Evolutionary conservation across 441 rosid species (phyloP).

Genomic region (Corymbia citriodora): DNA sequence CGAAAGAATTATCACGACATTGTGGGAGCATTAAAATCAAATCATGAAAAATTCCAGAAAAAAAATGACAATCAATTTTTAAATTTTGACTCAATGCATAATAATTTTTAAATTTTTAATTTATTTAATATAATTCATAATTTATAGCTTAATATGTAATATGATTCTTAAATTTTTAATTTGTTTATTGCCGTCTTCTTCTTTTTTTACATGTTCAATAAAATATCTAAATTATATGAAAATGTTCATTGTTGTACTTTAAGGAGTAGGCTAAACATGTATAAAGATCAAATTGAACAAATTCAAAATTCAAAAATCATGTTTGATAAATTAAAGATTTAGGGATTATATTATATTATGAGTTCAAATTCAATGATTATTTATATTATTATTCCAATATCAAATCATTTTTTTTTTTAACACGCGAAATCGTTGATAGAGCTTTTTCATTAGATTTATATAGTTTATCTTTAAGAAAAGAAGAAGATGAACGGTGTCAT

Average conservation of each 20-base stretch:
- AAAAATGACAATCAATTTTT: not conserved
- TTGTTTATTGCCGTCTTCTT: rapidly evolving
- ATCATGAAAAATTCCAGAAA: not conserved
- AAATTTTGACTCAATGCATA: no score
- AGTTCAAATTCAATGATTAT: no score
- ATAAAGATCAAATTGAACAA: rapidly evolving
- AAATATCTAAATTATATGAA: no score
- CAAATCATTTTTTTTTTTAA: not conserved
- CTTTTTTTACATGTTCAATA: no score
- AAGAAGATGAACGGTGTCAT: not conserved
- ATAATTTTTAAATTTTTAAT: rapidly evolving
- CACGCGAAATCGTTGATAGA: not conserved
- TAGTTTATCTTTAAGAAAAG: not conserved
- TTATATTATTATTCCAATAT: not conserved
- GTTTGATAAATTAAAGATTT: no score
- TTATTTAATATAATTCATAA: rapidly evolving
- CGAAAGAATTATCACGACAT: not conserved
- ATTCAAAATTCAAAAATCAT: no score
- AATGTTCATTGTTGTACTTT: no score
- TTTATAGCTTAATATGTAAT: no score
- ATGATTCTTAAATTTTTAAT: no score
- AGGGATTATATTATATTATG: no score
- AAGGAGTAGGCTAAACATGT: rapidly evolving
- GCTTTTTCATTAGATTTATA: not conserved
- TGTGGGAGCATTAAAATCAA: not conserved